phyloP scores from a whole-genome alignment of 1,139 yeast genomes.

The Kodamaea arcana region DNA sequence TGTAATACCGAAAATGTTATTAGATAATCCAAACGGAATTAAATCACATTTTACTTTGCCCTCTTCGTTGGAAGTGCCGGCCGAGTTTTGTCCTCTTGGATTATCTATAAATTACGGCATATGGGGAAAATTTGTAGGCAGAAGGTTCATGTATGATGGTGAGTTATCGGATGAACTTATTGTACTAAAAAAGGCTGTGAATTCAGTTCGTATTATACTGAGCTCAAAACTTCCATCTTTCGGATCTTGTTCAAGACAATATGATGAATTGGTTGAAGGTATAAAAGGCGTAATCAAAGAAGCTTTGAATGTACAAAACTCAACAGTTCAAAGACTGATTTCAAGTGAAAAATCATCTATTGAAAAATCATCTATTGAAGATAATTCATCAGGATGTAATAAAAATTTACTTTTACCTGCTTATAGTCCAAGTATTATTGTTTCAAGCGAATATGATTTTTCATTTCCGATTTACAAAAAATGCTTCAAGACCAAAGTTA shows the following conservation, averaged over 20 bases:
- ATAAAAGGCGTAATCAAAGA: neutral
- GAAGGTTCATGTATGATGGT: constrained; percentile 17
- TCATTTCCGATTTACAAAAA: constrained; percentile 13
- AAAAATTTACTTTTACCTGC: neutral
- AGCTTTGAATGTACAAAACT: neutral
- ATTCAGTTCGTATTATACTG: constrained; percentile 27
- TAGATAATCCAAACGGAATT: constrained; percentile 17
- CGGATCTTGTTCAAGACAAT: neutral
- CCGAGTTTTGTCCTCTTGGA: constrained; percentile 19
- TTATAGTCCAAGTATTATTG: neutral
- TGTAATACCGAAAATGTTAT: constrained; percentile 18
- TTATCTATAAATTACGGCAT: constrained; percentile 17
- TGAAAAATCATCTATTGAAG: neutral
- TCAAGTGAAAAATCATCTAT: neutral
- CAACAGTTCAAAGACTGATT: neutral
- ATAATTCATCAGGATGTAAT: neutral
- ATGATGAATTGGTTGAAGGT: neutral
- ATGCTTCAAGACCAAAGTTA: constrained; percentile 11
- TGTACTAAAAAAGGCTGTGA: constrained; percentile 31
- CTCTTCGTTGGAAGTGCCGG: constrained; percentile 16
- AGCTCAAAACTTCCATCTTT: neutral
- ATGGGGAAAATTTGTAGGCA: constrained; percentile 20
- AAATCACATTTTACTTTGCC: constrained; percentile 18
- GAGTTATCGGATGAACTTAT: constrained; percentile 32
- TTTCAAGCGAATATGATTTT: constrained; percentile 2